Base-by-base conservation (phyloP, 1,284 basidiomycete species). In the Puccinia horiana region DNA sequence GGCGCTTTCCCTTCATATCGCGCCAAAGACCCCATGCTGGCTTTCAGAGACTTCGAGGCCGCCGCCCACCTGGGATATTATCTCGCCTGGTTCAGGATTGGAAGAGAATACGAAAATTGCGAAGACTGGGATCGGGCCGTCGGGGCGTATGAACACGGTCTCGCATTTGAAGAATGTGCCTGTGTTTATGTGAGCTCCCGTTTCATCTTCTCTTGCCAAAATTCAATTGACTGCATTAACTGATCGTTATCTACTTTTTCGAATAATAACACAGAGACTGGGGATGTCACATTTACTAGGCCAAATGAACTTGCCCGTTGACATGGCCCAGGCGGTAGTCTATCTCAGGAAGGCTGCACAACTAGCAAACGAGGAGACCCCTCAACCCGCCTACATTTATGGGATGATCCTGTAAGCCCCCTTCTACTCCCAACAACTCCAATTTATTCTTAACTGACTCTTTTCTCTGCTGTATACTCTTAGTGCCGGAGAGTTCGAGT, bases 261-360 rank as follows among this genome's bases (percentile, higher is more conserved):
- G 49, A 63, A 40, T 83, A 61, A n/a, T 72, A 32, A 61, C 76
- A 26, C 85, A 94, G 92, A 91, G 94, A 0, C 90, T 96, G 88
- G 95, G 94, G 1, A 96, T 97, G 92, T 94, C 94, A 0, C 89
- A 94, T 85, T 88, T 98, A 16, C 90, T 96, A 83, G 94, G 94
- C 35, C 95, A 98, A 86, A 91, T 98, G 40, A 90, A 90, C 8
- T 88, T 94, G 1, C 87, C 90, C 0, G 85, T 89, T 14, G 90
- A 91, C 78, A 89, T 90, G 0, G 86, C 89, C 4, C 86, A 87
- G 5, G 95, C 93, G 0, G 86, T 97, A 0, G 90, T 92, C 0
- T 89, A 95, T 76, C 90, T 98, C 12, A 90, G 91, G 61, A 90
- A 91, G 69, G 93, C 95, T 0, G 94, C 95, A 0, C 91, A 91